Evolutionary conservation across 495 filamentous ascomycete genomes (phyloP), one percentile per base, ranked within the genome.

Genomic region (Friedmanniomyces simplex): DNA sequence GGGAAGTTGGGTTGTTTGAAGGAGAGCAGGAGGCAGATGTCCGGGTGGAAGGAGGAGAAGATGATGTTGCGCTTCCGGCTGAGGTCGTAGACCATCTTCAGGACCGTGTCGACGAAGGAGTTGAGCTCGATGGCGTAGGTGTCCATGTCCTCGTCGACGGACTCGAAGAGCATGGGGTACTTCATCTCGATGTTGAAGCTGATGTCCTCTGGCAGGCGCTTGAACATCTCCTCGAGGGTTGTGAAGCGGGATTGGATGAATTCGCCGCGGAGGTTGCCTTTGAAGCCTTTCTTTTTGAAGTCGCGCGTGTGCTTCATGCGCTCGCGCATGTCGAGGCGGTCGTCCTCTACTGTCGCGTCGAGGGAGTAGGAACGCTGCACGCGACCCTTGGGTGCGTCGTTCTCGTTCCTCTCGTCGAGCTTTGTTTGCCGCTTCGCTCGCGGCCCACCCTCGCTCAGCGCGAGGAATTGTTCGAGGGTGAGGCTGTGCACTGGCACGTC

Each of bases 171-270:
- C 89, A 96, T 96, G 21, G 94, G 94, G 69, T 99, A 99, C 69
- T 97, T 99, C 77, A 99, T 84, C 75, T 99, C 94, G 61, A 99
- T 95, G 68, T 99, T 97, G 77, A 99, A 97, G 12, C 93, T 89
- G 30, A 95, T 82, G 12, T 74, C 77, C 41, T 84, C 76, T 1
- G 89, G 89, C 0, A 99, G 73, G 68, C 89, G 84, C 64, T 77
- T 80, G 71, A 99, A 95, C 66, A 96, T 82, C 61, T 96, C 89
- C 68, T 96, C 88, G 41, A 99, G 73, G 0, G 94, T 99, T 2
- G 93, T 89, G 70, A 97, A 97, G 0, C 90, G 90, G 0, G 85
- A 87, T 66, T 97, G 91, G 60, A 99, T 96, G 63, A 90, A 91
- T 63, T 86, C 86, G 50, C 93, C 93, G 6, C 94, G 85, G 22